These are phyloP conservation scores for Fusarium aywerte DNA, from an alignment of 2,329 filamentous ascomycete genomes.

Conservation along the genomic window DNA sequence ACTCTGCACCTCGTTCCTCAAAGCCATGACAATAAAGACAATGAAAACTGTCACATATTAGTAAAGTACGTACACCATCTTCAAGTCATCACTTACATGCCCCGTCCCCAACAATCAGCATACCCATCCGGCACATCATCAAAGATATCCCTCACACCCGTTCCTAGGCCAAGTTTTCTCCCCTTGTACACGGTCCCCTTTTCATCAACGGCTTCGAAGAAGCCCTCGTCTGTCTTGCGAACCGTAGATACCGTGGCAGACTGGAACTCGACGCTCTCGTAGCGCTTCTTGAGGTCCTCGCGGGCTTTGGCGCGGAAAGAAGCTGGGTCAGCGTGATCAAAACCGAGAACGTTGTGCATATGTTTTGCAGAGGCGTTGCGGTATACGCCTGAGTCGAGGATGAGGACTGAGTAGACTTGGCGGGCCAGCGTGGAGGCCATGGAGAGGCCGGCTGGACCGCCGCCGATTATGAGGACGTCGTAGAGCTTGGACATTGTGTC, in stretches of 20 bases:
- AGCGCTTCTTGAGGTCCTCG: constrained; percentile 50
- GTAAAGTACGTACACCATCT: background rate
- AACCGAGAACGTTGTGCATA: constrained; percentile 60
- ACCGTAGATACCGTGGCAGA: constrained; percentile 45
- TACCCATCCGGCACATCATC: constrained; percentile 63
- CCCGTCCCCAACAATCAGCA: constrained; percentile 63
- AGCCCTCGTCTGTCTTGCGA: constrained; percentile 44
- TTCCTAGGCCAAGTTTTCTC: constrained; percentile 65
- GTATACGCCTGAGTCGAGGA: constrained; percentile 63
- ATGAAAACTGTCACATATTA: constrained; percentile 56
- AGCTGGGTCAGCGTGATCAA: constrained; percentile 53
- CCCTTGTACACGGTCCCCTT: constrained; percentile 58
- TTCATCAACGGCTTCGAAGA: constrained; percentile 55
- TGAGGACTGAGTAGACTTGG: constrained; percentile 58
- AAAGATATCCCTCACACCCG: constrained; percentile 62
- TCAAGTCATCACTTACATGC: constrained; percentile 55
- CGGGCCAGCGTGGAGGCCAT: constrained; percentile 60
- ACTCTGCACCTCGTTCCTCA: constrained; percentile 62
- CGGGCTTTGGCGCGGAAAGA: constrained; percentile 51
- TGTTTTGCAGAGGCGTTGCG: constrained; percentile 60
- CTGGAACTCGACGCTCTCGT: constrained; percentile 50
- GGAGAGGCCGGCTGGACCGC: constrained; percentile 63
- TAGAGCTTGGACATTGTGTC: constrained; percentile 47
- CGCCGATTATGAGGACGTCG: constrained; percentile 65
- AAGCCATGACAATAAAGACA: constrained; percentile 70